Percentiles rank a stretch among this genome's conserved stretches.
Conservation (phyloP, 352 stramenopile genomes). For the Phytophthora sp. region DNA sequence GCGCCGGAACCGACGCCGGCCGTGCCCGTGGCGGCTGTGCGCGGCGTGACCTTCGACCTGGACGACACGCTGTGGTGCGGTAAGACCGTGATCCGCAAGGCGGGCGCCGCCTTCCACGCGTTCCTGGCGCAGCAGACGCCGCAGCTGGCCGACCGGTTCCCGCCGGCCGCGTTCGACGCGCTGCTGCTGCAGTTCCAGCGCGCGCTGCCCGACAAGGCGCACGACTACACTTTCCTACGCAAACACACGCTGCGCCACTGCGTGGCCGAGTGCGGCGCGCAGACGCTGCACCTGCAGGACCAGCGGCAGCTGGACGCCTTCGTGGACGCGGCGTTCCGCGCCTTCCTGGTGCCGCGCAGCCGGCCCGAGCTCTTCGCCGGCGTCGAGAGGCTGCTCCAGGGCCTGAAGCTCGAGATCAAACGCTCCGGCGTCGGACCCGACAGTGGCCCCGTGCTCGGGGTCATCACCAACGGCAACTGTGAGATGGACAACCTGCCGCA, state of each 20-base stretch:
- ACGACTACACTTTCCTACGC: slow-evolving; percentile 77
- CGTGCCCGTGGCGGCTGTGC: slow-evolving; percentile 38
- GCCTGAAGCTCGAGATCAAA: slow-evolving; percentile 41
- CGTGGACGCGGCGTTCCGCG: slow-evolving; percentile 59
- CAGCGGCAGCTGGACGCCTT: slow-evolving; percentile 36
- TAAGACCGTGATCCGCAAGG: slow-evolving; percentile 51
- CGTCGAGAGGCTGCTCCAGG: slow-evolving; percentile 50
- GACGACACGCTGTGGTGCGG: slow-evolving; percentile 84
- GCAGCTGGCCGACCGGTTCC: slow-evolving; percentile 43
- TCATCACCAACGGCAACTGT: slow-evolving; percentile 85
- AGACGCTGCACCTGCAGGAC: slow-evolving; percentile 25
- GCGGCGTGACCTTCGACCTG: slow-evolving; percentile 77
- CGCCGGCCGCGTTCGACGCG: slow-evolving; percentile 45
- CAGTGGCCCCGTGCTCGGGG: slow-evolving; percentile 34
- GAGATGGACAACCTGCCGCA: slow-evolving; percentile 44
- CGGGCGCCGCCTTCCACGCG: slow-evolving; percentile 54
- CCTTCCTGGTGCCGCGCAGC: slow-evolving; percentile 64
- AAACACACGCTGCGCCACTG: slow-evolving; percentile 64
- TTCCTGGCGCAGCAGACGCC: slow-evolving; percentile 45
- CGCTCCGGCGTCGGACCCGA: not conserved
- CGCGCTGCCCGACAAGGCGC: slow-evolving; percentile 47
- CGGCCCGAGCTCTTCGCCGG: slow-evolving; percentile 68
- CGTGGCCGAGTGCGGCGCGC: slow-evolving; percentile 27
- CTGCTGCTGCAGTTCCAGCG: slow-evolving; percentile 50
- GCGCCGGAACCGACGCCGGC: not conserved